These are phyloP conservation scores for Cordyceps militaris DNA, from an alignment of 2,329 filamentous ascomycete genomes.

Conservation along the genomic window DNA sequence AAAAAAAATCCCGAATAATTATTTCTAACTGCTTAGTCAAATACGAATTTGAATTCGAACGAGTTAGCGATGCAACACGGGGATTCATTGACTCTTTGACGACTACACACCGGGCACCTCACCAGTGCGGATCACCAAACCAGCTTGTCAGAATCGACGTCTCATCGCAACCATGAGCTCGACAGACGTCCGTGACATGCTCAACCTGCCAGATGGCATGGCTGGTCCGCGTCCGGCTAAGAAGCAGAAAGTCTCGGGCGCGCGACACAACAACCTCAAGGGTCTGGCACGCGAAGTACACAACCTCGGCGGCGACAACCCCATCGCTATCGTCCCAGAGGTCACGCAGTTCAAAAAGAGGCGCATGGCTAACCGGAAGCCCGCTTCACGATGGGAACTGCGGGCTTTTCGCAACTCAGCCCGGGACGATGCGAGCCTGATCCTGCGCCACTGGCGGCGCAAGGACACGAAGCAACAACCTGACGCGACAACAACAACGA, in stretches of 20 bases:
- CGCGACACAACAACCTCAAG: constrained; percentile 53
- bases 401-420: constrained; percentile 71
- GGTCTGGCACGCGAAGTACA: constrained; percentile 60
- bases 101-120: neutral
- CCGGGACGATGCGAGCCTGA: constrained; percentile 57
- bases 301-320: constrained; percentile 58
- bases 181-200: constrained; percentile 79
- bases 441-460: constrained; percentile 74
- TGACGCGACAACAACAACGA: constrained; percentile 15
- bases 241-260: constrained; percentile 62
- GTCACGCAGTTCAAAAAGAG: constrained; percentile 53
- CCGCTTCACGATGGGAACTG: constrained; percentile 57
- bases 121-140: neutral
- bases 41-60: neutral
- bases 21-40: neutral
- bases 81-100: constrained; percentile 11
- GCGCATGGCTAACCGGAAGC: constrained; percentile 47
- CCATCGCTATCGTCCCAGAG: constrained; percentile 59
- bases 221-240: constrained; percentile 54
- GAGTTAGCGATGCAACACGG: constrained; percentile 1
- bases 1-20: neutral
- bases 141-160: neutral
- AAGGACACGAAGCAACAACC: constrained; percentile 44
- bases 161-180: constrained; percentile 30
- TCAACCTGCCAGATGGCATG: constrained; percentile 63